These are phyloP conservation scores for Xerocomellus dryophilus DNA, from an alignment of 768 basidiomycete genomes.

Conservation along the genomic window DNA sequence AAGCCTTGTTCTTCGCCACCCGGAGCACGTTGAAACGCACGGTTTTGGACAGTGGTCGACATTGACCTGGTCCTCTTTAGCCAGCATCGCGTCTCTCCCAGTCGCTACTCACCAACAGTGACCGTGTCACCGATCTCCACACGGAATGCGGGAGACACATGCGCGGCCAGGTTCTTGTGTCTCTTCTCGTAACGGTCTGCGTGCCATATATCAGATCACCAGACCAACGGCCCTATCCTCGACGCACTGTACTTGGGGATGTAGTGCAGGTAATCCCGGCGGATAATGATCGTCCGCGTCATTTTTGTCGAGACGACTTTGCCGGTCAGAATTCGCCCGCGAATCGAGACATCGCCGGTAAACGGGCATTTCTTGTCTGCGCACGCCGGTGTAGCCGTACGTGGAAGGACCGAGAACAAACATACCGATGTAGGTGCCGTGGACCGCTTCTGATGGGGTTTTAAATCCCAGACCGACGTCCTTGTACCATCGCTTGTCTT, in stretches of 20 bases:
- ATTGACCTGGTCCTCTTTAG: slow-evolving; percentile 66
- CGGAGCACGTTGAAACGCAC: slow-evolving; percentile 99
- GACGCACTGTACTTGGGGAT: slow-evolving; percentile 96
- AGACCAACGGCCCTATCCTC: not conserved
- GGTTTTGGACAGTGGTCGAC: slow-evolving; percentile 97
- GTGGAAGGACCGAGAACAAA: slow-evolving; percentile 11
- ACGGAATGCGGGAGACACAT: slow-evolving; percentile 98
- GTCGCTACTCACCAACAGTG: slow-evolving; percentile 76
- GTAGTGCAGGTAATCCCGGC: slow-evolving; percentile 92
- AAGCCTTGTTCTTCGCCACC: slow-evolving; percentile 90
- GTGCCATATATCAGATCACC: slow-evolving; percentile 8
- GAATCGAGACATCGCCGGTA: slow-evolving; percentile 95
- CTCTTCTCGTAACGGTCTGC: slow-evolving; percentile 96
- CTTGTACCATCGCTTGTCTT: slow-evolving; percentile 99
- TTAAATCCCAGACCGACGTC: slow-evolving; percentile 97
- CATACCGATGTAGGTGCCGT: slow-evolving; percentile 93
- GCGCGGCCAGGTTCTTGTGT: slow-evolving; percentile 97
- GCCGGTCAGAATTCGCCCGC: slow-evolving; percentile 97
- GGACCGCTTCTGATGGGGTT: slow-evolving; percentile 94
- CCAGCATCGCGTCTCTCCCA: not conserved
- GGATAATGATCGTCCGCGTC: slow-evolving; percentile 97
- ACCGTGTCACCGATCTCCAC: slow-evolving; percentile 91
- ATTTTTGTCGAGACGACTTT: slow-evolving; percentile 99
- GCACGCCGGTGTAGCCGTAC: slow-evolving; percentile 3
- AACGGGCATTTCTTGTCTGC: slow-evolving; percentile 99